Percentiles rank a stretch among this genome's conserved stretches.
Evolutionary conservation across 2,329 filamentous ascomycete genomes (phyloP).

Genomic region (Aureobasidium sp.): DNA sequence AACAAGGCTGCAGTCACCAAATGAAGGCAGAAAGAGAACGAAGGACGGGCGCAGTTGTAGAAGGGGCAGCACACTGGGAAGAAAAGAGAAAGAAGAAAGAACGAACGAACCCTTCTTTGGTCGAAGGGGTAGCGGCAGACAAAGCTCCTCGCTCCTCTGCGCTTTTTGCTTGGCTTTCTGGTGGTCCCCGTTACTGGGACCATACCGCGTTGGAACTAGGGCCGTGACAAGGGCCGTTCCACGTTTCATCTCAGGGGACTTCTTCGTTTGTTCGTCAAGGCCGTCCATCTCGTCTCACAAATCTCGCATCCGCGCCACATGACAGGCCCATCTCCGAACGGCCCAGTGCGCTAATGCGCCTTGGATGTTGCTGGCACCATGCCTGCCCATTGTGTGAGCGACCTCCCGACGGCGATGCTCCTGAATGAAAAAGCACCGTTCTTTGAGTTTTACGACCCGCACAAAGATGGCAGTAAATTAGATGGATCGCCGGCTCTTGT

Average conservation of each 20-base stretch:
- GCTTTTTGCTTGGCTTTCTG: too few species aligned
- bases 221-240: background rate
- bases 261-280: constrained; percentile 3
- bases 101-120: background rate
- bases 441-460: background rate
- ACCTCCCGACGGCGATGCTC: background rate
- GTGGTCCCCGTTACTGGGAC: too few species aligned
- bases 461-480: constrained; percentile 8
- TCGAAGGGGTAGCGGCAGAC: background rate
- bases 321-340: background rate
- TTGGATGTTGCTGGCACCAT: background rate
- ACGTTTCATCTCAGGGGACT: background rate
- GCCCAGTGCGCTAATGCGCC: background rate
- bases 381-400: background rate
- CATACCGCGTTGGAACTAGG: too few species aligned
- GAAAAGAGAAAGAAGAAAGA: constrained; percentile 5
- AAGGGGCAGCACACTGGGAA: background rate
- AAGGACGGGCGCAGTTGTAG: constrained; percentile 3
- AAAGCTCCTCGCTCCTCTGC: background rate
- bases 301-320: background rate
- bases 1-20: constrained; percentile 10
- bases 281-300: background rate
- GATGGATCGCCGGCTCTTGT: background rate
- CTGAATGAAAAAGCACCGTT: background rate
- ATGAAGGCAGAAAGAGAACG: constrained; percentile 3